Percentiles rank a stretch among this genome's conserved stretches.
phyloP scores from a whole-genome alignment of 257 asterid genomes.

The Nicotiana tomentosiformis region DNA sequence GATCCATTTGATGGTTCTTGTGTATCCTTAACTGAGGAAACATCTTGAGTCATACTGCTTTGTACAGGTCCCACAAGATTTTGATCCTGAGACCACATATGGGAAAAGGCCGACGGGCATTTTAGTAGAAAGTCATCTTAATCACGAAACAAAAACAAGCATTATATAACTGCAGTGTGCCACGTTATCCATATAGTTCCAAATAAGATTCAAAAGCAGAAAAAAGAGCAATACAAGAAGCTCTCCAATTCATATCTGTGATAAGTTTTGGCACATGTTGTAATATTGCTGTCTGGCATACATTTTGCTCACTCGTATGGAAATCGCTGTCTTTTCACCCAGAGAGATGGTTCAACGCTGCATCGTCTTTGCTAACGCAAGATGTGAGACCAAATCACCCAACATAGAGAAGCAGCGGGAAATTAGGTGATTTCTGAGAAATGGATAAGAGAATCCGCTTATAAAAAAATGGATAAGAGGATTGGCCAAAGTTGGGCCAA shows the following conservation, averaged over 20 bases:
- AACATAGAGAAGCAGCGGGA: not conserved
- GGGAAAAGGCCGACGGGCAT: not conserved
- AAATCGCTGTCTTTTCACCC: not conserved
- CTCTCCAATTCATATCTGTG: not conserved
- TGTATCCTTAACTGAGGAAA: conserved; percentile 33
- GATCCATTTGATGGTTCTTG: conserved; percentile 33
- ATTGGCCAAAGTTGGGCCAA: not conserved
- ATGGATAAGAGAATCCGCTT: not conserved
- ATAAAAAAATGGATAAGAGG: not conserved
- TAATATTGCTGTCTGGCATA: not conserved
- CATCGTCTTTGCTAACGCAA: not conserved
- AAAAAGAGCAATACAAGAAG: not conserved
- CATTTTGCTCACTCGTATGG: not conserved
- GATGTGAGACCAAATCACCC: not conserved
- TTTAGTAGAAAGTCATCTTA: not conserved
- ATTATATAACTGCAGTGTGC: not conserved
- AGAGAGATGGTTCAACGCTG: not conserved
- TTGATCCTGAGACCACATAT: conserved; percentile 37
- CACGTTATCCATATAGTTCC: not conserved
- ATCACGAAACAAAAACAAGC: not conserved
- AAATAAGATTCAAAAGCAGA: not conserved
- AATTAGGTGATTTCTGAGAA: not conserved
- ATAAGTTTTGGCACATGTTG: not conserved
- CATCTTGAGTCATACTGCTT: conserved; percentile 29
- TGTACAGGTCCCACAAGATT: conserved; percentile 36